phyloP scores from a whole-genome alignment of 352 stramenopile species.

The Paralagenidium karlingii region DNA sequence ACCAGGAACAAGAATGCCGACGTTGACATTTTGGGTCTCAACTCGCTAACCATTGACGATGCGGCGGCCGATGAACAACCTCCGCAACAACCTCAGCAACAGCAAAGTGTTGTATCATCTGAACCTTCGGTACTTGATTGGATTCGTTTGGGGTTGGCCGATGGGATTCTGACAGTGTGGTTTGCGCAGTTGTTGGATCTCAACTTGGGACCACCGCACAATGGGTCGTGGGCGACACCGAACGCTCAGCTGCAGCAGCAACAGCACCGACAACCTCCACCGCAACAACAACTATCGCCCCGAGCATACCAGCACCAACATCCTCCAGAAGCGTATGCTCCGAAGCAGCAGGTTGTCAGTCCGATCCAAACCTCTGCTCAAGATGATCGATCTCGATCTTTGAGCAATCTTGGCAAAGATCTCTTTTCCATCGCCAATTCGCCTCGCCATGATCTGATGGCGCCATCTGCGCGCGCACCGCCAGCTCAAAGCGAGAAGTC shows the following conservation, averaged over 20 bases:
- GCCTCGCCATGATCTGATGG: too few relatives aligned
- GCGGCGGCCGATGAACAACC: neutral
- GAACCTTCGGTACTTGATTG: too few relatives aligned
- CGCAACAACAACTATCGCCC: neutral
- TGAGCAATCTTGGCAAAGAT: slow-evolving; percentile 77
- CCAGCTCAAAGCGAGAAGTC: too few relatives aligned
- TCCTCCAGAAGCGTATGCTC: neutral
- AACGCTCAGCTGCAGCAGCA: slow-evolving; percentile 4
- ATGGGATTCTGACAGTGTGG: neutral
- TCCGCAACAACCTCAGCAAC: slow-evolving; percentile 4
- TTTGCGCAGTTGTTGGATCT: neutral
- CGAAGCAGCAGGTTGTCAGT: neutral
- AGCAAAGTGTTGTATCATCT: neutral
- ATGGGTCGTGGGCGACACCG: neutral
- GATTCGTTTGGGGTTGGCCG: too few relatives aligned
- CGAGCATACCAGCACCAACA: slow-evolving; percentile 17
- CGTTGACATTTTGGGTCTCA: slow-evolving; percentile 72
- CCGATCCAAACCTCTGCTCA: slow-evolving; percentile 7
- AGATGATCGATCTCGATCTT: slow-evolving; percentile 45
- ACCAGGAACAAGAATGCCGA: slow-evolving; percentile 19
- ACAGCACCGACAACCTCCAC: neutral
- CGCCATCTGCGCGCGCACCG: too few relatives aligned
- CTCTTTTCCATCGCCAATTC: slow-evolving; percentile 80
- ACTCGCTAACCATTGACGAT: slow-evolving; percentile 30
- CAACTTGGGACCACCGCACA: neutral